phyloP scores from a whole-genome alignment of 495 filamentous ascomycete species.

The Talaromyces adpressus region DNA sequence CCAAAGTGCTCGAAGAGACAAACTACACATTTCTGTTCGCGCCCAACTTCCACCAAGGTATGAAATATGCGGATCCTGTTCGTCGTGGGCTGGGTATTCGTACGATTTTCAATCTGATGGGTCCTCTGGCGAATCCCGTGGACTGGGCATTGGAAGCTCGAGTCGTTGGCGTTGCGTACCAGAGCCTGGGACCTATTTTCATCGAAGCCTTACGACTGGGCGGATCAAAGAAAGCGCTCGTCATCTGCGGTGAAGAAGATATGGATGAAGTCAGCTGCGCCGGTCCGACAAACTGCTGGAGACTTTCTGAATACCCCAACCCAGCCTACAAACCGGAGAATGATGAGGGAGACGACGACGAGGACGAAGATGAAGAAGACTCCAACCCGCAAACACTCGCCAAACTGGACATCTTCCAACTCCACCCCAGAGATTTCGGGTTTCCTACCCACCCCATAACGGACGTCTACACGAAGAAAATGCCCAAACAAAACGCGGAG shows the following conservation, averaged over 20 bases:
- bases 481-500: conserved; percentile 75
- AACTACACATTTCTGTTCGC: conserved; percentile 97
- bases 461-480: conserved; percentile 75
- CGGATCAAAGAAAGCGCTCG: conserved; percentile 76
- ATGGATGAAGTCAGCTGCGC: conserved; percentile 94
- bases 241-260: conserved; percentile 91
- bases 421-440: conserved; percentile 80
- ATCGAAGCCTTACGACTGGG: conserved; percentile 71
- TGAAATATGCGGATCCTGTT: conserved; percentile 77
- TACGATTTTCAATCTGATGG: conserved; percentile 95
- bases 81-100: conserved; percentile 79
- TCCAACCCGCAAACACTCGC: conserved; percentile 35
- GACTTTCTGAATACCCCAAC: conserved; percentile 51
- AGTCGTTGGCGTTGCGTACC: conserved; percentile 83
- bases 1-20: conserved; percentile 60
- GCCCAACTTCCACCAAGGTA: conserved; percentile 90
- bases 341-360: conserved; percentile 5
- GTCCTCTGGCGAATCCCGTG: conserved; percentile 84
- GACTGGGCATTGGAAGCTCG: conserved; percentile 78
- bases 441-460: conserved; percentile 64
- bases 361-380: conserved; percentile 32
- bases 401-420: conserved; percentile 62
- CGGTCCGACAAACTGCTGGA: conserved; percentile 82
- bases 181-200: conserved; percentile 77
- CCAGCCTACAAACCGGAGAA: conserved; percentile 26